These are phyloP conservation scores for Pythium sp. DNA, from an alignment of 352 stramenopile species.

Conservation along the genomic window DNA sequence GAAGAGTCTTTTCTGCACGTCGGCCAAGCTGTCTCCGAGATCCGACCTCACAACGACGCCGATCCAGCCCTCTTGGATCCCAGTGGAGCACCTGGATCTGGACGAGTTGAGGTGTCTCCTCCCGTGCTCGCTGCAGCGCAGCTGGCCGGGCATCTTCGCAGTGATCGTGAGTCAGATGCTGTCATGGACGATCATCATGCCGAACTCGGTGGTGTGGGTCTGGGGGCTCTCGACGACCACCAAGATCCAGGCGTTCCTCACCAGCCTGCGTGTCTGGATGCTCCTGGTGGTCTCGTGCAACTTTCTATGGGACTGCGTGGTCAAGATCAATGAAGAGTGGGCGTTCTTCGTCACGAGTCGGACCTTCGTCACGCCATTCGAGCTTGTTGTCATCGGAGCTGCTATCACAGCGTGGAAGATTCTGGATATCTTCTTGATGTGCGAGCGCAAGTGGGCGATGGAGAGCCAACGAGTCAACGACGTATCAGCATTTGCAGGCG, in stretches of 20 bases:
- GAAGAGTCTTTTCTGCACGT: neutral
- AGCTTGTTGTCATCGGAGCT: slow-evolving; percentile 25
- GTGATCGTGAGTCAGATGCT: slow-evolving; percentile 30
- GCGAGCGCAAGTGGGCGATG: slow-evolving; percentile 26
- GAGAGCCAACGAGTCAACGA: slow-evolving; percentile 30
- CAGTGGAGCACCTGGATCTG: slow-evolving; percentile 14
- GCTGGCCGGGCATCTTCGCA: slow-evolving; percentile 29
- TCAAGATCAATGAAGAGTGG: slow-evolving; percentile 34
- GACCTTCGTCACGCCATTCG: slow-evolving; percentile 26
- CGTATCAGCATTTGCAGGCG: slow-evolving; percentile 13
- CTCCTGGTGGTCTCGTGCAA: slow-evolving; percentile 36
- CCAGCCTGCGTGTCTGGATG: slow-evolving; percentile 33
- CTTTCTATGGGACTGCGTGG: slow-evolving; percentile 29
- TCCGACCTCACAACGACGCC: slow-evolving; percentile 1
- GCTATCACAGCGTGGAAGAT: slow-evolving; percentile 16
- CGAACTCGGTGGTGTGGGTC: slow-evolving; percentile 48
- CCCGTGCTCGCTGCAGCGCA: slow-evolving; percentile 43
- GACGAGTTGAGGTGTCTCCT: slow-evolving; percentile 15
- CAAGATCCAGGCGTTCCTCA: slow-evolving; percentile 47
- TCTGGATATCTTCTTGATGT: slow-evolving; percentile 26
- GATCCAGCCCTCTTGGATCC: slow-evolving; percentile 15
- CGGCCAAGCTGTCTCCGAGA: neutral
- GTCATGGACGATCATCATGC: slow-evolving; percentile 58
- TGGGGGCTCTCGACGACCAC: slow-evolving; percentile 30
- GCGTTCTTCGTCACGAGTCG: slow-evolving; percentile 27